These are phyloP conservation scores for Syzygium grande DNA, from an alignment of 345 rosid genomes.

Conservation along the genomic window DNA sequence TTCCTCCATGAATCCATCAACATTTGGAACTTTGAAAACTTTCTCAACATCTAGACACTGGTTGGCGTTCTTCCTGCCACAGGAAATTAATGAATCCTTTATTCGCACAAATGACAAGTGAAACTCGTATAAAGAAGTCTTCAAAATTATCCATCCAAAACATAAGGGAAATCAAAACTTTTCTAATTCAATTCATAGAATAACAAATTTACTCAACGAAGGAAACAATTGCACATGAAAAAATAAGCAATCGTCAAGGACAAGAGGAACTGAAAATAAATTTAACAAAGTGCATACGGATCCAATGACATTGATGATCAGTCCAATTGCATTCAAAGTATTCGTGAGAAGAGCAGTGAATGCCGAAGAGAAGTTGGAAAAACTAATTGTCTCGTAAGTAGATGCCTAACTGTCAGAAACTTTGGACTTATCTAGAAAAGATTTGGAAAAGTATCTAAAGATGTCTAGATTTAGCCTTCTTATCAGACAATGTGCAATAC, in stretches of 20 bases:
- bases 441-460: not conserved
- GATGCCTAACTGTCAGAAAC: not conserved
- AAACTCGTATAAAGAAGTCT: not conserved
- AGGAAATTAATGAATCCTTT: not conserved
- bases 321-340: not conserved
- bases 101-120: not conserved
- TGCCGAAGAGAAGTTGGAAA: not conserved
- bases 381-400: not conserved
- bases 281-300: not conserved
- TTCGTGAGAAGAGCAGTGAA: not conserved
- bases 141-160: not conserved
- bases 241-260: not conserved
- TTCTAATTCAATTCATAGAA: not conserved
- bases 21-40: conserved; percentile 58
- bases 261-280: not conserved
- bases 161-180: not conserved
- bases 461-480: not conserved
- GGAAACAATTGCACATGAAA: not conserved
- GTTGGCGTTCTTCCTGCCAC: conserved; percentile 31
- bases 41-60: conserved; percentile 41
- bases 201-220: not conserved
- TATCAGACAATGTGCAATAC: not conserved
- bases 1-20: conserved; percentile 66
- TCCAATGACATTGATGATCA: not conserved
- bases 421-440: not conserved